Percentiles rank a stretch among this genome's conserved stretches.
phyloP scores from a whole-genome alignment of 2,329 filamentous ascomycete genomes.

The Graphium sp. region DNA sequence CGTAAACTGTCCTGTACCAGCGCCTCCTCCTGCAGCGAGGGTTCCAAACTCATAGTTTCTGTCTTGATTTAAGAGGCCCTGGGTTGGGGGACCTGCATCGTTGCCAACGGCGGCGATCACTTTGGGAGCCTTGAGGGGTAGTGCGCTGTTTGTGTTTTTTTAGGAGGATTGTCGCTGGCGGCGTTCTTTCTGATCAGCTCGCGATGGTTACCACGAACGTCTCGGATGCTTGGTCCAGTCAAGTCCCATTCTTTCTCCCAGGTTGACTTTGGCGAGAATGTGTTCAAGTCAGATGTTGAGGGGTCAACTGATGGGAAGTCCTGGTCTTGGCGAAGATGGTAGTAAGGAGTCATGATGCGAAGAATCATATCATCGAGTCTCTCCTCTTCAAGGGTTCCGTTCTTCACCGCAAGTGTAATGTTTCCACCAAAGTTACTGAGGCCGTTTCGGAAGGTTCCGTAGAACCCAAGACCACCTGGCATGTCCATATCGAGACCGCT shows the following conservation, averaged over 20 bases:
- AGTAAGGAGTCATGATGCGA: constrained; percentile 35
- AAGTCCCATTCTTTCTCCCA: too few species aligned
- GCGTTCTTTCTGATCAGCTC: constrained; percentile 17
- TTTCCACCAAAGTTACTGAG: constrained; percentile 43
- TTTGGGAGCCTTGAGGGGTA: constrained; percentile 43
- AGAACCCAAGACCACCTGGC: too few species aligned
- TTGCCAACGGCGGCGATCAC: constrained; percentile 34
- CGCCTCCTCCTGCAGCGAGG: neutral
- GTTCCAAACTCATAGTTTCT: too few species aligned
- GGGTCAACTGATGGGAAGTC: constrained; percentile 23
- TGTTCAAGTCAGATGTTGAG: too few species aligned
- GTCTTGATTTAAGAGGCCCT: too few species aligned
- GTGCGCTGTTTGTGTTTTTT: constrained; percentile 49
- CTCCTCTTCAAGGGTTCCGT: constrained; percentile 55
- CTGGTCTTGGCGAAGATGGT: constrained; percentile 33
- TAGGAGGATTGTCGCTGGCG: constrained; percentile 25
- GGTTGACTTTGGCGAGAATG: constrained; percentile 28
- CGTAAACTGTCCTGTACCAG: too few species aligned
- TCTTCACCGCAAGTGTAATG: constrained; percentile 57
- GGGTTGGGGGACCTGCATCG: too few species aligned
- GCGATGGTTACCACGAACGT: constrained; percentile 29
- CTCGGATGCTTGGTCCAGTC: constrained; percentile 24
- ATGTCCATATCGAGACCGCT: constrained; percentile 56
- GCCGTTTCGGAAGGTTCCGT: constrained; percentile 11
- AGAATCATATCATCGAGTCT: constrained; percentile 10